These are phyloP conservation scores for Apiotrichum sp. DNA, from an alignment of 1,284 basidiomycete species.

Conservation along the genomic window DNA sequence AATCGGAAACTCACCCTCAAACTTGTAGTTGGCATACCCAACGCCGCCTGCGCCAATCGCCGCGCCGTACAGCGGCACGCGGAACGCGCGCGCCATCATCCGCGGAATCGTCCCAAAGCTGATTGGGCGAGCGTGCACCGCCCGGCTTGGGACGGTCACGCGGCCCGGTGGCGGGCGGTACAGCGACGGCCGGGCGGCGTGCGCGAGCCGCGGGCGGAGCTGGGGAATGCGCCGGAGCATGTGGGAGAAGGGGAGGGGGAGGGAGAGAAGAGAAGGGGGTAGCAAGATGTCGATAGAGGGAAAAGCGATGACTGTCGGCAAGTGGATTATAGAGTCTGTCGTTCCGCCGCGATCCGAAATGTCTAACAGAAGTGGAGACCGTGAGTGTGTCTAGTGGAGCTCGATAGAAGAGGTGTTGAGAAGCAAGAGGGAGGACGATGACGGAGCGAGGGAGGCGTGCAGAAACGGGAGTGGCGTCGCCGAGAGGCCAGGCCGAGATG, in stretches of 20 bases:
- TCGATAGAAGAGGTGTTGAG: no score
- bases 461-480: no score
- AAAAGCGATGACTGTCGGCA: no score
- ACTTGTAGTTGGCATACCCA: conserved; percentile 87
- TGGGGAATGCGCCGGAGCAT: conserved; percentile 15
- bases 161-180: not conserved
- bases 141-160: conserved; percentile 16
- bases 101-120: conserved; percentile 77
- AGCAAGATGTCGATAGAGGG: no score
- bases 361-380: no score
- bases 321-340: no score
- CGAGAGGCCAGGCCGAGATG: no score
- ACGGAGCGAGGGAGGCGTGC: no score
- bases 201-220: conserved; percentile 10
- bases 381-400: no score
- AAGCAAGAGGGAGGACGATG: no score
- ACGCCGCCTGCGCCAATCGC: conserved; percentile 83
- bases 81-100: conserved; percentile 73
- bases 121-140: conserved; percentile 60
- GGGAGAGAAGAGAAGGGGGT: not conserved
- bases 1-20: conserved; percentile 62
- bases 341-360: no score
- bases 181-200: not conserved
- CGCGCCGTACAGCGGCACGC: conserved; percentile 74
- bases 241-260: not conserved